Evolutionary conservation across 768 basidiomycete genomes (phyloP), one percentile per base, ranked within the genome.

Genomic region (Boletus tylopilopsis): DNA sequence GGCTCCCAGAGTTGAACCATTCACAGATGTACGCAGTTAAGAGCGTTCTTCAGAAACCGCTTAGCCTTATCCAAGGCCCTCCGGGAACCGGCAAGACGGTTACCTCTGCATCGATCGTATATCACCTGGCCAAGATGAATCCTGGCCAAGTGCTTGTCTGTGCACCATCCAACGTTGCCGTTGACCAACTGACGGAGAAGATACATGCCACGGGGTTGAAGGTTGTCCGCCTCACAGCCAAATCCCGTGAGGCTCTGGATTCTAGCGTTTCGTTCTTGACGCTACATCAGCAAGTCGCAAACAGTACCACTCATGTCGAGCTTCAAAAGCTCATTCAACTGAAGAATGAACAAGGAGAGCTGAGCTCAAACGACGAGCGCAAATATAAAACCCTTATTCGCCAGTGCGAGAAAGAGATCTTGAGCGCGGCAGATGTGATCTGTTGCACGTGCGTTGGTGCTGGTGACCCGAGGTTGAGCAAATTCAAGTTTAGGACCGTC

Each of bases 1-100:
- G 93, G 23, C 83, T 99, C 33, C 96, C 96, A 4, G 96, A 99
- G 66, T 84, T 99, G 63, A 99, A 99, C 63, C 95, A 97, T 64
- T 98, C 95, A 19, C 96, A 99, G 68, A 97, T 99, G 92, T 95
- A 92, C 71, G 96, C 96, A 3, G 96, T 99, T 64, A 99, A 98
- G 76, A 94, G 92, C 59, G 95, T 99, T 7, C 75, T 99, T 12
- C 96, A 99, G 69, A 98, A 98, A 71, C 96, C 96, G 19, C 79
- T 99, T 53, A 94, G 91, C 61, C 77, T 99, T 55, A 99, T 99
- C 60, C 96, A 99, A 70, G 96, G 96, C 13, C 96, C 96, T 30
- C 96, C 96, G 18, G 96, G 96, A 29, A 99, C 96, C 1, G 94
- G 96, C 37, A 99, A 99, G 73, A 99, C 96, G 2, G 96, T 99